A percentile compares a stretch with the other conserved stretches of the same genome.
Conservation (phyloP, 495 filamentous ascomycete genomes). For the Aspergillus ostianus region DNA sequence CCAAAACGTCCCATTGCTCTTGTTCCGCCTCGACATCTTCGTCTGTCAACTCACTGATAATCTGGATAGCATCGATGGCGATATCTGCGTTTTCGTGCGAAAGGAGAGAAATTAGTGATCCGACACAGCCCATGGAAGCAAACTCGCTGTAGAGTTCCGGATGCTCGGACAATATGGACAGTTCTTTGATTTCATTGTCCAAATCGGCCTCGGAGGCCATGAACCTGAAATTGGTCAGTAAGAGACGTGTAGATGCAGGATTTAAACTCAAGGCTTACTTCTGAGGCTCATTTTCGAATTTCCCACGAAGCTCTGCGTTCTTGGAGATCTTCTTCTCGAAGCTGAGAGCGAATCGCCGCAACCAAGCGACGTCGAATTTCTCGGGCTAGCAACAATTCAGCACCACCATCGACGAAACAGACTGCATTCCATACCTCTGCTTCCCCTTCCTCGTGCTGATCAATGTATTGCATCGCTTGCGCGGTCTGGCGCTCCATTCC, state of each 20-base stretch:
- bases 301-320: constrained; percentile 89
- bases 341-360: constrained; percentile 74
- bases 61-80: constrained; percentile 86
- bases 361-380: constrained; percentile 81
- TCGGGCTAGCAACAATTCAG: constrained; percentile 47
- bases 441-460: constrained; percentile 63
- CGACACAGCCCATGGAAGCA: constrained; percentile 71
- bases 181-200: constrained; percentile 82
- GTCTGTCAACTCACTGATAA: constrained; percentile 89
- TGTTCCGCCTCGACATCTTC: constrained; percentile 87
- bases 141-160: constrained; percentile 84
- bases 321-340: constrained; percentile 90
- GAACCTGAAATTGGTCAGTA: constrained; percentile 47
- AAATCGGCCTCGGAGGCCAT: constrained; percentile 88
- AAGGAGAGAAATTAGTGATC: constrained; percentile 72
- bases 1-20: constrained; percentile 78
- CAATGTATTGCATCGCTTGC: constrained; percentile 88
- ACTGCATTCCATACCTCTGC: constrained; percentile 32
- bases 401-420: constrained; percentile 10
- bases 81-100: constrained; percentile 98
- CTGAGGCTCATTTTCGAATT: constrained; percentile 78
- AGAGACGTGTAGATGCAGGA: background rate
- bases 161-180: constrained; percentile 86
- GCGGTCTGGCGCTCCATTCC: constrained; percentile 79
- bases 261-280: constrained; percentile 57